Conservation (phyloP, 495 filamentous ascomycete genomes). For the Pyrenula massariospora region DNA sequence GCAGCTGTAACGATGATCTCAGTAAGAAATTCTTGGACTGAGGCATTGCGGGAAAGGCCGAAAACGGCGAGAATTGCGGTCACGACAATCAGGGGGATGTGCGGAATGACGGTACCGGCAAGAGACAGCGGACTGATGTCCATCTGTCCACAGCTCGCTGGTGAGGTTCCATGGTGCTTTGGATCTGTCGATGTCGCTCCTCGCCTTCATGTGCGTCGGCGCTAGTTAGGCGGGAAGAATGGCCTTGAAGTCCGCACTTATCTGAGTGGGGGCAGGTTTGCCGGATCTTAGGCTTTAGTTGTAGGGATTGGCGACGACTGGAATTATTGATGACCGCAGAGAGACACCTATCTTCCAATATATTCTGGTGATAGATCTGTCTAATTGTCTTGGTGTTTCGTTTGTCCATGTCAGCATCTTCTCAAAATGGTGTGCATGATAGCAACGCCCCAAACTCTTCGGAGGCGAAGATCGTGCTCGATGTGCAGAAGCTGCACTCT, state of each 20-base stretch:
- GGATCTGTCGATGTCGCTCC: too few species aligned
- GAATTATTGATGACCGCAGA: too few species aligned
- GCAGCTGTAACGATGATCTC: conserved; percentile 60
- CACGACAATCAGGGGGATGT: conserved; percentile 55
- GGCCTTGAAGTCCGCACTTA: too few species aligned
- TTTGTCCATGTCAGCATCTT: conserved; percentile 1
- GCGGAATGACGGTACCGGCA: conserved; percentile 35
- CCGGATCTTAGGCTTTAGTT: neutral
- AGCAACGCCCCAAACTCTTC: neutral
- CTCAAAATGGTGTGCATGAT: neutral
- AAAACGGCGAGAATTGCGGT: conserved; percentile 56
- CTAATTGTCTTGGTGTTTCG: too few species aligned
- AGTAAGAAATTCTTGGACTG: conserved; percentile 70
- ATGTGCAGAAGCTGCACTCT: conserved; percentile 75
- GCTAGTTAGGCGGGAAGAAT: too few species aligned
- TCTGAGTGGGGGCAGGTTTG: neutral
- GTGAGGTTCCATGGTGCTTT: neutral
- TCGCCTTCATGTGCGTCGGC: too few species aligned
- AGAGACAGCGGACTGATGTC: conserved; percentile 21
- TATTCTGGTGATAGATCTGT: too few species aligned
- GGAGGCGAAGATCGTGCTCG: conserved; percentile 46
- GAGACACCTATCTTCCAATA: too few species aligned
- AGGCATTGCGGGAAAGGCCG: conserved; percentile 48
- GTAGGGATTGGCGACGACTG: neutral
- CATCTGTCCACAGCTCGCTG: neutral